Percentiles rank a stretch among this genome's conserved stretches.
These are phyloP conservation scores for Thinopyrum elongatum DNA, from an alignment of 176 grass and related monocot genomes.

Conservation along the genomic window DNA sequence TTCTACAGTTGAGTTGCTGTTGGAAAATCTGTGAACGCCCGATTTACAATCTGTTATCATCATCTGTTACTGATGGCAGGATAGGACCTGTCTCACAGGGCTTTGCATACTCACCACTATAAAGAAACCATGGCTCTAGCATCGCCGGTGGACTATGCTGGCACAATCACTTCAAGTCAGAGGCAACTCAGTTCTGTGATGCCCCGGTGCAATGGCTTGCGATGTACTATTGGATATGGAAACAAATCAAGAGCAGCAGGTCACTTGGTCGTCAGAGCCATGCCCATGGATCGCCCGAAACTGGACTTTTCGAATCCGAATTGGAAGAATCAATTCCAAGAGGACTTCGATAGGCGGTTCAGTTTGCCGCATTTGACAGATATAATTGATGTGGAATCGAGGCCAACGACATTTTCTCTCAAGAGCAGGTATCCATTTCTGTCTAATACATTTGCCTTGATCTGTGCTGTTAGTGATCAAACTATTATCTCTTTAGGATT, in stretches of 20 bases:
- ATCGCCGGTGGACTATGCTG: slow-evolving; percentile 29
- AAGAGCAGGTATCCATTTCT: slow-evolving; percentile 59
- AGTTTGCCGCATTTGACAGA: slow-evolving; percentile 88
- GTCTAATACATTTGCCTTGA: neutral
- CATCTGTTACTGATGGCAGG: slow-evolving; percentile 17
- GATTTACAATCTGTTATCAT: neutral
- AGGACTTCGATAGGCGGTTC: slow-evolving; percentile 77
- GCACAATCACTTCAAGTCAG: slow-evolving; percentile 21
- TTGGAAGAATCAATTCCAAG: slow-evolving; percentile 82
- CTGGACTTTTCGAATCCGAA: slow-evolving; percentile 65
- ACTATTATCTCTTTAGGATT: slow-evolving; percentile 10
- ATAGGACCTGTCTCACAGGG: slow-evolving; percentile 22
- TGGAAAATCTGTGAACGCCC: neutral
- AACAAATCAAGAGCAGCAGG: slow-evolving; percentile 22
- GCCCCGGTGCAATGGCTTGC: slow-evolving; percentile 8
- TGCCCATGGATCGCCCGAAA: slow-evolving; percentile 27
- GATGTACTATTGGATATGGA: neutral
- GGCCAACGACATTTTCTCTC: slow-evolving; percentile 82
- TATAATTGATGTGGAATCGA: slow-evolving; percentile 70
- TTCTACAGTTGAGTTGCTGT: neutral
- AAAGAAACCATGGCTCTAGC: slow-evolving; percentile 47
- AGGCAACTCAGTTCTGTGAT: neutral
- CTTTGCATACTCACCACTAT: slow-evolving; percentile 26
- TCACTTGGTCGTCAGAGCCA: slow-evolving; percentile 37
- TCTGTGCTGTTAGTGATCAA: neutral